Base-by-base conservation (phyloP, 805 yeast species). In the Metschnikowia anglica region DNA sequence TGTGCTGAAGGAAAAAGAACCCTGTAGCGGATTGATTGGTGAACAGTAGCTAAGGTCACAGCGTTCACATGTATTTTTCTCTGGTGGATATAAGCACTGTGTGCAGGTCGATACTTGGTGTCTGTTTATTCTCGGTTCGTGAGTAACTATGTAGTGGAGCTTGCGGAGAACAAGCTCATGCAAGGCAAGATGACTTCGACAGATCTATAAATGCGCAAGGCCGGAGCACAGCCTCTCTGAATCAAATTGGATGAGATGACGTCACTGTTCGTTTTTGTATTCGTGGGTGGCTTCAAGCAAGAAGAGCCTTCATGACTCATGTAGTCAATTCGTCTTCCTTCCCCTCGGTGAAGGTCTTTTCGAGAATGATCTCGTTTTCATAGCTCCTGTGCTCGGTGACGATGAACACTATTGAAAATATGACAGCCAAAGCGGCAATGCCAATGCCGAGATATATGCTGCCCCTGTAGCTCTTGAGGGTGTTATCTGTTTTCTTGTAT, bases 401-500 rank as follows among this genome's bases (percentile, higher is more conserved):
- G 9, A 51, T 43, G 18, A 51, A 70, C 38, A 66, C 48, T 11
- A 62, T 18, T 28, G 65, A 51, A 41, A 48, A 47, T 31, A 58
- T 51, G 4, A 51, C 63, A 0, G 83, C 85, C 13, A 73, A 44
- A 0, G 73, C 80, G 1, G 83, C 76, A 9, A 81, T 58, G 0
- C 89, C 91, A 25, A 78, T 66, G 1, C 84, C 88, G 16, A 77
- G 70, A 50, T 81, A 81, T 37, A 72, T 57, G 0, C 85, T 85
- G 15, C 74, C 73, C 38, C 87, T 61, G 53, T 80, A 78, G 13
- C 83, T 77, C 24, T 67, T 47, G 38, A 79, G 47, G 2, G 39
- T 30, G 26, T 31, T 51, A 43, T 27, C 36, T 8, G 29, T 46
- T 8, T 43, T 41, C 16, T 35, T 33, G 16, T 35, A 31, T 13